Percentiles rank a stretch among this genome's conserved stretches.
Evolutionary conservation across 495 filamentous ascomycete species (phyloP).

Genomic region (Hyaloscypha hepaticicola): DNA sequence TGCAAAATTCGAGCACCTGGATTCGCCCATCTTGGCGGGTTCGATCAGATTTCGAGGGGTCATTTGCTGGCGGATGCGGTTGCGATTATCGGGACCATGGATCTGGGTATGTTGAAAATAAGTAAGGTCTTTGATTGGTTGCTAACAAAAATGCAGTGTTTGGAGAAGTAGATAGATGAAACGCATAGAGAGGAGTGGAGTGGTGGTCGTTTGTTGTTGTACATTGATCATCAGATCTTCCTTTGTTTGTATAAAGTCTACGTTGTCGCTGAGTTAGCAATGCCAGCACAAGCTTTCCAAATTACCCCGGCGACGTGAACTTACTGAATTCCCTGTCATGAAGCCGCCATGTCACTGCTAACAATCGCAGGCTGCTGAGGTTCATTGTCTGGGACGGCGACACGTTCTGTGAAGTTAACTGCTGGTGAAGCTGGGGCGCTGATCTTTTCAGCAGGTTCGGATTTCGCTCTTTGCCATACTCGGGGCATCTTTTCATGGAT

Average conservation of each 20-base stretch:
- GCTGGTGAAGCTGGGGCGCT: neutral
- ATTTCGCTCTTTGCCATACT: neutral
- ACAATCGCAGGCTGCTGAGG: conserved; percentile 15
- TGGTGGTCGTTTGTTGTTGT: conserved; percentile 24
- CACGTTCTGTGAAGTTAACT: neutral
- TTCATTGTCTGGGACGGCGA: neutral
- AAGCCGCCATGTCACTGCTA: conserved; percentile 21
- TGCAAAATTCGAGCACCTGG: conserved; percentile 97
- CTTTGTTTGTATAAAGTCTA: conserved; percentile 30
- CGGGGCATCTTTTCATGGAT: neutral
- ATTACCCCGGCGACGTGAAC: neutral
- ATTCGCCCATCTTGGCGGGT: conserved; percentile 91
- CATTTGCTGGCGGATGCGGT: conserved; percentile 97
- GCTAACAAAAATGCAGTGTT: conserved; percentile 41
- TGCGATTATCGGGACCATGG: conserved; percentile 94
- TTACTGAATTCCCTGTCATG: neutral
- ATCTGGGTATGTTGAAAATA: conserved; percentile 55
- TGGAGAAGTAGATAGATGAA: conserved; percentile 67
- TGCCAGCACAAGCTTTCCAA: conserved; percentile 19
- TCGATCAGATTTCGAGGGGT: conserved; percentile 88
- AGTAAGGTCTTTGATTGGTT: neutral
- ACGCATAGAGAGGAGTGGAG: conserved; percentile 6
- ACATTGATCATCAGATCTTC: conserved; percentile 28
- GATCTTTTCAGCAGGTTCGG: neutral
- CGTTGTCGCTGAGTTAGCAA: conserved; percentile 26